Evolutionary conservation across 495 filamentous ascomycete genomes (phyloP), one percentile per base, ranked within the genome.

Genomic region (Penicillium atrosanguineum): DNA sequence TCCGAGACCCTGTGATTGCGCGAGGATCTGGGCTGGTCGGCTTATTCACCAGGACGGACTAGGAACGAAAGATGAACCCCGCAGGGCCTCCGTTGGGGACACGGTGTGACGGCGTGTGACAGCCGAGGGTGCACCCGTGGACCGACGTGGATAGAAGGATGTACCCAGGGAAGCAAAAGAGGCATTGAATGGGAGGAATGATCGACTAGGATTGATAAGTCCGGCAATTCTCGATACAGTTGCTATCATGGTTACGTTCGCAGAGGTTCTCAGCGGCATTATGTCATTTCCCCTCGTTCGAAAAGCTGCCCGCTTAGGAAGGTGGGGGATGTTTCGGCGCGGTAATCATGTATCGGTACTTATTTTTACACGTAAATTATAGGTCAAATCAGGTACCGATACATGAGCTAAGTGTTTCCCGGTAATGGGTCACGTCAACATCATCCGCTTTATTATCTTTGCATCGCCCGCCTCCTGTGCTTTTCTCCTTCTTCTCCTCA

Each of bases 381-480:
- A 40, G 8, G n/a, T 2, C 16, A 4, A 19, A 9, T 18, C 2
- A 19, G 18, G 38, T 40, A 40, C 38, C 16, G 6, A 20, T 40
- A 40, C 38, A 19, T 0, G 6, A 11, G 34, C 8, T 34, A 12
- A 8, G 14, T 12, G 31, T 34, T n/a, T 15, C 18, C 12, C 26
- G 48, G 48, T 43, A 44, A 41, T 49, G 11, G 62, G 64, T 67
- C 64, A 67, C 64, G 61, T 64, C 61, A 62, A 65, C 64, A 64
- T 64, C 55, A 66, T 59, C 63, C 58, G 50, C 61, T 62, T 62
- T 67, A 65, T 69, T 69, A 62, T 64, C 57, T 57, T 44, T 62
- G 15, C 55, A 34, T 56, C 44, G 46, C 40, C 61, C 56, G 42
- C 31, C 41, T 38, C 45, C 46, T 44, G 41, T 25, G 44, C 34